Evolutionary conservation across 352 stramenopile species (phyloP), one percentile per base, ranked within the genome.

Genomic region (Pythium aphanidermatum): DNA sequence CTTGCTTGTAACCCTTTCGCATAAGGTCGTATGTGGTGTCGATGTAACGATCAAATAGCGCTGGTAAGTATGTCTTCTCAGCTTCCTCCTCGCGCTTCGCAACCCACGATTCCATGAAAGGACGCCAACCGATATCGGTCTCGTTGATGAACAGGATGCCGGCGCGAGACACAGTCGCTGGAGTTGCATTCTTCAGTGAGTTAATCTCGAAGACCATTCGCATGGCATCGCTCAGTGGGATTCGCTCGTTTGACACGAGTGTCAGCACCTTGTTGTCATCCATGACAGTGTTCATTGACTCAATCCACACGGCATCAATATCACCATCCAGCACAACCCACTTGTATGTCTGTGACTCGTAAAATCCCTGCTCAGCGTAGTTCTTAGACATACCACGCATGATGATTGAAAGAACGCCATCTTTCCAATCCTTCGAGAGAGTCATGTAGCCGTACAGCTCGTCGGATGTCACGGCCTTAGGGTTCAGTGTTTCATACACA

Each of bases 231-330:
- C 78, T 93, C 24, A 93, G 38, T 2, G 83, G 82, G 14, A 93
- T 95, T 3, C 83, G 75, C 46, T 95, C 83, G 37, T 95, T 95
- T 12, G 78, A 92, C 31, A 93, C 83, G 0, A 98, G 67, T 8
- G 94, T 98, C 1, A 98, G 68, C 43, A 98, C 86, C 37, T 97
- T 96, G 64, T 98, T 98, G 46, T 98, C 93, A 48, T 98, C 94
- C 94, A 98, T 98, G 55, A 98, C 95, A 1, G 88, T 97, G 66
- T 98, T 98, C 94, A 98, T 98, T 2, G 63, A 83, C 42, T 95
- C 83, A 33, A 95, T 95, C 83, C 83, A 95, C 24, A 93, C 78
- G 2, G 83, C 82, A 50, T 95, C 83, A 34, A 95, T 93, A 55
- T 95, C 83, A 11, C 83, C 83, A 24, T 95, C 83, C 0, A 95